Evolutionary conservation across 768 basidiomycete genomes (phyloP), one percentile per base, ranked within the genome.

Genomic region (Tulasnella sp.): DNA sequence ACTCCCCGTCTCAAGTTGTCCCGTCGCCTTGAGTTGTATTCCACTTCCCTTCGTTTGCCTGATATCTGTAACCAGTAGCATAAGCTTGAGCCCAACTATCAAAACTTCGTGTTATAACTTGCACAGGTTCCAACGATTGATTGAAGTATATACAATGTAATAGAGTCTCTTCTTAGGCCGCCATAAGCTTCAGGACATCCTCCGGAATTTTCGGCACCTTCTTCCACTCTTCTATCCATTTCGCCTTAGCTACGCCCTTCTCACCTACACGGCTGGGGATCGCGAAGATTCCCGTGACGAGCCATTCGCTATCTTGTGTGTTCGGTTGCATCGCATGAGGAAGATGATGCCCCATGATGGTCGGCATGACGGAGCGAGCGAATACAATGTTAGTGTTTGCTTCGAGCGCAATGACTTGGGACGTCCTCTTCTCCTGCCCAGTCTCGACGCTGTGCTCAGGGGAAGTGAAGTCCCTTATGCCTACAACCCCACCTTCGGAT

Each of bases 311-410:
- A 25, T 63, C 60, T 41, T 22, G 34, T 34, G 29, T 22, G 17
- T 38, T 42, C 29, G 2, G 70, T 71, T 3, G 70, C 67, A 21
- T 68, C 65, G n/a, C 68, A 67, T n/a, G n/a, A n/a, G n/a, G n/a
- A 60, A 4, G n/a, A 27, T 81, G 76, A 43, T 75, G 72, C 1
- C 74, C 80, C 51, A 78, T 62, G 46, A 87, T 73, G 42, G 82
- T 83, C 3, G 84, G 84, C 59, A 86, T 67, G n/a, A 84, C 76
- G 34, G 84, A 81, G 21, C 84, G 73, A 2, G 84, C 75, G 31
- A 78, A 79, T 62, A 87, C 78, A 66, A 87, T 68, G 67, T 85
- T 86, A 31, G 83, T 76, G 69, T 88, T 87, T 31, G 85, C 80
- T 66, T 88, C 85, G 25, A 79, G 80, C 43, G 83, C 74, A 12